phyloP scores from a whole-genome alignment of 1,284 basidiomycete genomes.

The Moesziomyces sp. region DNA sequence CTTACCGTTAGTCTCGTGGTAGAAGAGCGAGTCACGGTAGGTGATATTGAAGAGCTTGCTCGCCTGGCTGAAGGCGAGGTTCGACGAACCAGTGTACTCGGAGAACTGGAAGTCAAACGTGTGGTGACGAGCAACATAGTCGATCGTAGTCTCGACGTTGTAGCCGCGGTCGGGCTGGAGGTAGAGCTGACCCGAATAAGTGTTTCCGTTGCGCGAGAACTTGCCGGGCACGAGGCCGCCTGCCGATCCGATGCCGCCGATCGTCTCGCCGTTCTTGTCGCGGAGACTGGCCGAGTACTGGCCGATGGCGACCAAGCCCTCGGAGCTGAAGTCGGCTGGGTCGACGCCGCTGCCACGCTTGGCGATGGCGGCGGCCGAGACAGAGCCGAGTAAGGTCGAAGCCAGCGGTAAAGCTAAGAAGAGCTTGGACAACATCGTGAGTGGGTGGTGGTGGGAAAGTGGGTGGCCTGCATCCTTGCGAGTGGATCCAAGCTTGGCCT shows the following conservation, averaged over 20 bases:
- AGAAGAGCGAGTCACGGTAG: constrained; percentile 73
- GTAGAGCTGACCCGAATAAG: constrained; percentile 71
- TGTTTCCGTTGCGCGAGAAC: constrained; percentile 25
- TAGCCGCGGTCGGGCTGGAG: constrained; percentile 74
- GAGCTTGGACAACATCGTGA: constrained; percentile 16
- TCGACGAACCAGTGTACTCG: constrained; percentile 71
- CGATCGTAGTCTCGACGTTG: constrained; percentile 70
- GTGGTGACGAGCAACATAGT: constrained; percentile 75
- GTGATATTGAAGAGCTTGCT: constrained; percentile 72
- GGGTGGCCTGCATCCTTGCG: constrained; percentile 1
- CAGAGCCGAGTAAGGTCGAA: constrained; percentile 4
- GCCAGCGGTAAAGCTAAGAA: constrained; percentile 18
- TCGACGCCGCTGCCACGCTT: constrained; percentile 25
- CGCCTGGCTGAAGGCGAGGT: constrained; percentile 73
- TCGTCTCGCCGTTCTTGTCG: constrained; percentile 65
- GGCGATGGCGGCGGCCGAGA: constrained; percentile 18
- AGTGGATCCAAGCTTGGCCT: neutral
- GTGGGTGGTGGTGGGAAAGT: neutral
- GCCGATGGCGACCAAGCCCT: constrained; percentile 68
- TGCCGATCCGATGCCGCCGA: constrained; percentile 65
- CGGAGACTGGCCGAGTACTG: constrained; percentile 56
- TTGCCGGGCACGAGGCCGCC: constrained; percentile 38
- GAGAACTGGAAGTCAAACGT: constrained; percentile 74
- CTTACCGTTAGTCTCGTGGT: constrained; percentile 69
- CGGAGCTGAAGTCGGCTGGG: constrained; percentile 57